These are phyloP conservation scores for Aspergillus neoniger DNA, from an alignment of 2,329 filamentous ascomycete genomes.

Conservation along the genomic window DNA sequence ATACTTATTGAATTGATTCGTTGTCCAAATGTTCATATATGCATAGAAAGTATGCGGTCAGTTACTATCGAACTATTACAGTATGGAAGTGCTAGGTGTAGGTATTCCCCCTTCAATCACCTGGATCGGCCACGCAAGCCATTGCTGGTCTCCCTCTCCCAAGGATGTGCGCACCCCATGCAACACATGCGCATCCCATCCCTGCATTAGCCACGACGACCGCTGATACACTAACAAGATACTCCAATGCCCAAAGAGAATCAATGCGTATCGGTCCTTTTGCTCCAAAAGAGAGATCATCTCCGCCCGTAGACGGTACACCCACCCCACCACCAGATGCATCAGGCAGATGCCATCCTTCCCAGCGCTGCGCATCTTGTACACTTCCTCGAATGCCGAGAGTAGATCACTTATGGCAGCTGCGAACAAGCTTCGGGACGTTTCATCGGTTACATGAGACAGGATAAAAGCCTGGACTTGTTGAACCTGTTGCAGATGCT, in stretches of 20 bases:
- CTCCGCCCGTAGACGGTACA: slow-evolving; percentile 28
- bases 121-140: slow-evolving; percentile 32
- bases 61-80: no score
- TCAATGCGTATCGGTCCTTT: slow-evolving; percentile 29
- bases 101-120: background rate
- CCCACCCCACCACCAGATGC: slow-evolving; percentile 33
- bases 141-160: slow-evolving; percentile 17
- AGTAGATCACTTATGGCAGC: slow-evolving; percentile 18
- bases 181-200: slow-evolving; percentile 38
- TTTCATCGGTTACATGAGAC: background rate
- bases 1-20: no score
- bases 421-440: slow-evolving; percentile 8
- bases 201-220: slow-evolving; percentile 35
- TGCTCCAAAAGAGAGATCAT: slow-evolving; percentile 29
- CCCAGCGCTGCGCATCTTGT: slow-evolving; percentile 15
- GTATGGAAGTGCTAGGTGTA: no score
- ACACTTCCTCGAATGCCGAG: slow-evolving; percentile 21
- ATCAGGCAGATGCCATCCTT: slow-evolving; percentile 23
- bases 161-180: slow-evolving; percentile 28
- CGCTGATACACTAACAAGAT: slow-evolving; percentile 36
- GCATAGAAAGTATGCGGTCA: background rate
- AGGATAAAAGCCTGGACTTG: slow-evolving; percentile 18
- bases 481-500: slow-evolving; percentile 19
- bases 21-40: no score
- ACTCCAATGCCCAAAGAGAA: slow-evolving; percentile 35